Percentiles rank a stretch among this genome's conserved stretches.
Evolutionary conservation across 2,329 filamentous ascomycete genomes (phyloP).

Genomic region (Cytospora paraplurivora): DNA sequence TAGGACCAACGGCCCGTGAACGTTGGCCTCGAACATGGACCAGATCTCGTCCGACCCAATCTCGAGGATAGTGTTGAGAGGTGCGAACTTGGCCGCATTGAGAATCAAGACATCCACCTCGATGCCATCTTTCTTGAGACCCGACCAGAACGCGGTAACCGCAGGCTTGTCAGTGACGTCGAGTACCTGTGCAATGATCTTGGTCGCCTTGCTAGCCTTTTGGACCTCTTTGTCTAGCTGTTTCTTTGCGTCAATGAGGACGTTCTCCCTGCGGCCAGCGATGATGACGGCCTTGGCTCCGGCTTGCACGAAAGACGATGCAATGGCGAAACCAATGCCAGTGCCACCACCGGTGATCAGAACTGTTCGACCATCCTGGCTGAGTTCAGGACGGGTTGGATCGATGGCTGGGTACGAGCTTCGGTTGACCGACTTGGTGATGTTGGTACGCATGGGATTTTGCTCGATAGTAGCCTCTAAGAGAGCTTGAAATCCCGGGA

Average conservation of each 20-base stretch:
- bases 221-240: constrained; percentile 7
- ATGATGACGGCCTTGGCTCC: constrained; percentile 19
- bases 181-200: constrained; percentile 19
- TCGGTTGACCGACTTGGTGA: constrained; percentile 13
- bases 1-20: constrained; percentile 29
- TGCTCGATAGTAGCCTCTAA: constrained; percentile 4
- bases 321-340: constrained; percentile 27
- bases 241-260: constrained; percentile 14
- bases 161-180: constrained; percentile 23
- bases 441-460: constrained; percentile 4
- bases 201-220: constrained; percentile 2
- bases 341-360: constrained; percentile 28
- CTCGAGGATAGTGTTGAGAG: constrained; percentile 20
- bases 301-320: constrained; percentile 18
- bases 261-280: constrained; percentile 22
- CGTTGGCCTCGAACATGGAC: constrained; percentile 30
- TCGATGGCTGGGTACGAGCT: constrained; percentile 16
- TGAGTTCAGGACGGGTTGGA: constrained; percentile 13
- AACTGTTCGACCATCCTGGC: constrained; percentile 21
- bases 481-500: background rate
- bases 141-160: constrained; percentile 16
- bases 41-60: constrained; percentile 28
- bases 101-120: constrained; percentile 9
- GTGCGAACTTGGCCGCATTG: constrained; percentile 23
- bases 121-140: constrained; percentile 23